Base-by-base conservation (phyloP, 768 basidiomycete species). In the Strobilomyces confusus region DNA sequence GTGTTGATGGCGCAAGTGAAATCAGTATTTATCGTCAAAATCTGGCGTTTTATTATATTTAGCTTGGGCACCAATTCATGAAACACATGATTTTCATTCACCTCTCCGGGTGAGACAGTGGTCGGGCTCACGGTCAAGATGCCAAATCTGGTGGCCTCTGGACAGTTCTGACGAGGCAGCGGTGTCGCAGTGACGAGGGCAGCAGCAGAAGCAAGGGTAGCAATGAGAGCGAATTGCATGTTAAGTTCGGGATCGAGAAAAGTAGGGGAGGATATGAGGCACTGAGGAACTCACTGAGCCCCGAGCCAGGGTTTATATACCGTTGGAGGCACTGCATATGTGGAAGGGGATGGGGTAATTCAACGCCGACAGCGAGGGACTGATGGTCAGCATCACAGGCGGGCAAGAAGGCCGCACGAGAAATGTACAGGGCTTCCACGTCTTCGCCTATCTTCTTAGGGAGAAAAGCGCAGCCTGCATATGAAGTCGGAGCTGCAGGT, bases 1-100 rank as follows among this genome's bases (percentile, higher is more conserved):
- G 4, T 44, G 32, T 58, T 56, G 52, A 62, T 54, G 36, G 69
- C 63, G 11, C 68, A 69, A 12, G n/a, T 57, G 5, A 69, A 69
- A 56, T 69, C 49, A 3, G 64, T 50, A 1, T 36, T 54, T 20
- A 69, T 48, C 4, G 56, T 56, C 52, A 70, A 44, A 9, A 23
- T 46, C 69, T 70, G 19, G 12, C 7, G 9, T 47, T 29, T 25
- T 22, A 7, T 9, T 5, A 42, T 19, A 7, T 40, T 68, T 15
- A 63, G 49, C 44, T 17, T 11, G 19, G 5, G 17, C 12, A 26
- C 15, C 14, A n/a, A n/a, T 38, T 26, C 15, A 4, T n/a, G 11
- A 5, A 38, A 23, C 11, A 14, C 5, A 30, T 14, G 17, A 33
- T 13, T n/a, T 37, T 30, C 9, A 49, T 62, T 48, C 32, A 68